Conservation (phyloP, 148 eudicot species). For the Cornus kousa region DNA sequence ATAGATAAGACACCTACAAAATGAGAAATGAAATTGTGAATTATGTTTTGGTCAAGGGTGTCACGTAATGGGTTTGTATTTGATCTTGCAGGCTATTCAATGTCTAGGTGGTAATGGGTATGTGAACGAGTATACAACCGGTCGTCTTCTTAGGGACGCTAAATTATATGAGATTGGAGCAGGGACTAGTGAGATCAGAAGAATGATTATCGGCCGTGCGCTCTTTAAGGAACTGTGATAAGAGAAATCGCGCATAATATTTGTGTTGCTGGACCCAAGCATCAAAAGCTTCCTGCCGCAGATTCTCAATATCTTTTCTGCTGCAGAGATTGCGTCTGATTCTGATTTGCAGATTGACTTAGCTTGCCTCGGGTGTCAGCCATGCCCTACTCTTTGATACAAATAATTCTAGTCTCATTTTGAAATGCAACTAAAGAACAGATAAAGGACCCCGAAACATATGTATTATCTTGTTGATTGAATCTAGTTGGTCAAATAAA, state of each 20-base stretch:
- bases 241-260: not conserved
- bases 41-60: not conserved
- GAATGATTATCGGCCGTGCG: constrained; percentile 84
- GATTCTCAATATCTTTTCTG: no score
- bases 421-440: no score
- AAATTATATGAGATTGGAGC: constrained; percentile 96
- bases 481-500: no score
- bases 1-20: not conserved
- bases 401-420: no score
- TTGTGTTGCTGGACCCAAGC: not conserved
- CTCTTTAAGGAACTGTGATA: constrained; percentile 72
- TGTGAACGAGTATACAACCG: constrained; percentile 90
- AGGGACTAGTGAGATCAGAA: constrained; percentile 94
- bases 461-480: no score
- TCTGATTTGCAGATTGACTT: no score
- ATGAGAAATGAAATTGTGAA: not conserved
- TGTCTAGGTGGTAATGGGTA: constrained; percentile 97
- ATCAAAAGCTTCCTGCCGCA: not conserved
- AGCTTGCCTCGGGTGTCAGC: no score
- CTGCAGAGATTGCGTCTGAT: no score
- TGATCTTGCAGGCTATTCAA: constrained; percentile 74
- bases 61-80: not conserved
- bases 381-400: no score
- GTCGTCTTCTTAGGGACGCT: constrained; percentile 95
- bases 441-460: no score